Percentiles rank a stretch among this genome's conserved stretches.
Conservation (phyloP, 2,329 filamentous ascomycete genomes). For the Exutisphaerella laricina region DNA sequence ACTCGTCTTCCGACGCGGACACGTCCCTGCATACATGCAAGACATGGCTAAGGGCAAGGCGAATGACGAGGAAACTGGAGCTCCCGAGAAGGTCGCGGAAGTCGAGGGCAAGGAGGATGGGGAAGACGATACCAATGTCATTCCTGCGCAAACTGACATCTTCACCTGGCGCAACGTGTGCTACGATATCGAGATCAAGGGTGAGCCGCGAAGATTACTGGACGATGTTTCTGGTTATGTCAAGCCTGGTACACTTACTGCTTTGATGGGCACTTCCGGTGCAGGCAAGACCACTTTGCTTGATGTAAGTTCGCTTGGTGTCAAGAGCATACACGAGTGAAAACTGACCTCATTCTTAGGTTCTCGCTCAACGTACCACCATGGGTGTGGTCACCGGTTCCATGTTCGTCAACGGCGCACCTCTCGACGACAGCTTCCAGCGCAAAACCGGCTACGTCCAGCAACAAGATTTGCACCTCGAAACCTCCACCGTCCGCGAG, state of each 20-base stretch:
- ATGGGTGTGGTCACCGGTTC: constrained; percentile 61
- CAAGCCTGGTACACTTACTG: constrained; percentile 43
- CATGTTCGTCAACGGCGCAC: constrained; percentile 59
- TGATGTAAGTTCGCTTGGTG: constrained; percentile 35
- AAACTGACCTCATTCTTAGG: constrained; percentile 21
- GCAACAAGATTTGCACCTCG: constrained; percentile 58
- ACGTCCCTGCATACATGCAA: constrained; percentile 39
- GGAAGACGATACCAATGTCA: constrained; percentile 34
- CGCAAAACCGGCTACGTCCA: constrained; percentile 63
- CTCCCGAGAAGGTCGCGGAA: constrained; percentile 26
- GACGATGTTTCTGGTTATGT: constrained; percentile 52
- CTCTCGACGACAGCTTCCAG: constrained; percentile 54
- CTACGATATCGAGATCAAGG: constrained; percentile 51
- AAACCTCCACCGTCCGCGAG: constrained; percentile 53
- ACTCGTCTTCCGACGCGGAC: constrained; percentile 54
- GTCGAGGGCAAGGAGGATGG: constrained; percentile 21
- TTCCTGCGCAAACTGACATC: constrained; percentile 39
- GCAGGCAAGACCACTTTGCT: constrained; percentile 59
- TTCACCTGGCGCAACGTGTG: constrained; percentile 52
- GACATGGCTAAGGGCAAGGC: constrained; percentile 27
- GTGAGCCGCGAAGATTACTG: constrained; percentile 47
- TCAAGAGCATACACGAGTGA: neutral
- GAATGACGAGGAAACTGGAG: constrained; percentile 34
- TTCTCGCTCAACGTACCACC: constrained; percentile 52
- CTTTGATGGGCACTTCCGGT: constrained; percentile 30